Evolutionary conservation across 2,329 filamentous ascomycete species (phyloP).

Genomic region (Fusarium newnesense): DNA sequence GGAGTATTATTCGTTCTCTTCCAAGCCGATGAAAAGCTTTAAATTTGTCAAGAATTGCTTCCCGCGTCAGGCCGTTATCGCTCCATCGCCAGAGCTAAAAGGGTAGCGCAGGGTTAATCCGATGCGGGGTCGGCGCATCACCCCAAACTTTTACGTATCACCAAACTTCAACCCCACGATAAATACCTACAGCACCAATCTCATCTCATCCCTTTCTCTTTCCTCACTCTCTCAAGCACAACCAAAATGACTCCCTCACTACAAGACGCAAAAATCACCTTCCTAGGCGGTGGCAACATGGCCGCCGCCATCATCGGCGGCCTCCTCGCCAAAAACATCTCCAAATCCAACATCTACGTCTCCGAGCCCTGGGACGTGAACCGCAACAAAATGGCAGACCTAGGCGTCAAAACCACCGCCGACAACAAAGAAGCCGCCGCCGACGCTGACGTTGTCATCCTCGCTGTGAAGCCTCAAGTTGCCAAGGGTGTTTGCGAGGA

Average conservation of each 20-base stretch:
- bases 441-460: constrained; percentile 58
- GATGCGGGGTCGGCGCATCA: constrained; percentile 31
- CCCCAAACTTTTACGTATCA: constrained; percentile 31
- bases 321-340: constrained; percentile 55
- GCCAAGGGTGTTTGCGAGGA: constrained; percentile 59
- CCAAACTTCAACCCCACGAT: constrained; percentile 24
- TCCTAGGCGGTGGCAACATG: constrained; percentile 63
- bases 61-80: constrained; percentile 10
- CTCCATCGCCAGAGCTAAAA: constrained; percentile 16
- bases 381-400: constrained; percentile 58
- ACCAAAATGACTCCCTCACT: constrained; percentile 43
- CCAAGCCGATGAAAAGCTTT: neutral
- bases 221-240: neutral
- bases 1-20: too few relatives aligned
- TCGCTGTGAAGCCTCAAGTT: constrained; percentile 64
- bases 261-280: constrained; percentile 49
- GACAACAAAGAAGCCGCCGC: constrained; percentile 57
- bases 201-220: neutral
- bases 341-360: constrained; percentile 58
- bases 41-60: neutral
- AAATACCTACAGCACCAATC: neutral
- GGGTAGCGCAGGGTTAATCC: constrained; percentile 34
- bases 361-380: constrained; percentile 65
- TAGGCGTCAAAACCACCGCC: constrained; percentile 58
- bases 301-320: constrained; percentile 63